Percentiles rank a stretch among this genome's conserved stretches.
These are phyloP conservation scores for Collybia mongolica DNA, from an alignment of 768 basidiomycete genomes.

Conservation along the genomic window DNA sequence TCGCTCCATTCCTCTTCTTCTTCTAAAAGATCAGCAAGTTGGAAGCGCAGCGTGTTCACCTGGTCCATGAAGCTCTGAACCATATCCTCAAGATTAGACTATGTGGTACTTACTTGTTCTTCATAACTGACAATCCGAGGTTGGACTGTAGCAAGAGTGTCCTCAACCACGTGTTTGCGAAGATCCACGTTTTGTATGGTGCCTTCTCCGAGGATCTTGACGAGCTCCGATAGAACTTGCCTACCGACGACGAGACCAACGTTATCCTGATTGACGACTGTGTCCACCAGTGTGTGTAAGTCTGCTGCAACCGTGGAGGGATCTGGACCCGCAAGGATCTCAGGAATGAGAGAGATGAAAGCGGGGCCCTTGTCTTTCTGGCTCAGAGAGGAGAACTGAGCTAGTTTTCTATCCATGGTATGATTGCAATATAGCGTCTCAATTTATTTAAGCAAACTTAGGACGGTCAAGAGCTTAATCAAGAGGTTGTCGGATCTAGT, in stretches of 20 bases:
- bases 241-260: constrained; percentile 87
- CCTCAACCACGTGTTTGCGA: constrained; percentile 73
- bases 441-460: too few relatives aligned
- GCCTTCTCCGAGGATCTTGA: constrained; percentile 62
- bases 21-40: constrained; percentile 90
- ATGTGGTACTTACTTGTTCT: constrained; percentile 70
- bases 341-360: constrained; percentile 67
- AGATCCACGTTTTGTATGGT: constrained; percentile 51
- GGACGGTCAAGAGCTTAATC: neutral
- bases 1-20: constrained; percentile 91
- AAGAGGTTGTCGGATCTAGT: neutral
- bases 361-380: constrained; percentile 87
- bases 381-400: constrained; percentile 57
- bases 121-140: constrained; percentile 89
- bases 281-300: constrained; percentile 72
- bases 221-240: constrained; percentile 84
- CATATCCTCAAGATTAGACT: neutral
- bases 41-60: constrained; percentile 82
- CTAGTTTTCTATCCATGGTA: constrained; percentile 65
- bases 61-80: constrained; percentile 24
- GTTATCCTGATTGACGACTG: constrained; percentile 78
- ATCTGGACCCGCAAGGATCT: constrained; percentile 56
- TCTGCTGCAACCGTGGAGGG: constrained; percentile 45
- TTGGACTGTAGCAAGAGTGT: constrained; percentile 68
- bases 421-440: neutral